Evolutionary conservation across 176 grass and related monocot species (phyloP), one percentile per base, ranked within the genome.

Genomic region (Paspalum notatum): DNA sequence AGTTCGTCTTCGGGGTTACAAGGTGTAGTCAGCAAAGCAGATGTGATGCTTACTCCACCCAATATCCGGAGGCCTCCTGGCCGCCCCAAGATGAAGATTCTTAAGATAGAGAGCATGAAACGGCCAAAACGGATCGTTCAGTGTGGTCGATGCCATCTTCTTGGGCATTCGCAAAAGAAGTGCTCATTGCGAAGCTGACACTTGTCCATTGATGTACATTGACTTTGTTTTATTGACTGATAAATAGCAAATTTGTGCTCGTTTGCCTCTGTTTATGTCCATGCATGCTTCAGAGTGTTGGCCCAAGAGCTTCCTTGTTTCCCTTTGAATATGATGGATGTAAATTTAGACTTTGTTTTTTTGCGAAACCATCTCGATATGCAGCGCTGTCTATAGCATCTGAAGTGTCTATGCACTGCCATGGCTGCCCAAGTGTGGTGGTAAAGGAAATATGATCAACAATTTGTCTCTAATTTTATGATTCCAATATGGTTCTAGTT

Each of bases 71-170:
- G 96, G 59, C 92, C 96, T 40, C 96, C 92, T 68, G 96, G 96
- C 46, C 92, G 96, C 38, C 96, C 96, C 71, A 98, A 95, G 85
- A 98, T 94, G 92, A 98, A 98, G 88, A 91, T 98, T 84, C 84
- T 95, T 80, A 93, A 93, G 46, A 86, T 98, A 20, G 96, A 98
- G 80, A 95, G 88, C 76, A 86, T 98, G 77, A 98, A 95, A 77
- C 88, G 92, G 15, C 96, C 96, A 21, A 98, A 98, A 84, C 75
- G 92, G 48, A 82, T 98, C 2, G 90, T 98, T 76, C 92, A 98
- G 59, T 62, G 59, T 62, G 59, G 59, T 15, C 59, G 59, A 62
- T 62, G 59, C 6, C 59, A 62, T 62, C 59, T 62, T 27, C 25
- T 62, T 7, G 59, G 59, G 12, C 59, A 62, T 62, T 62, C 59